Conservation (phyloP, 2,329 filamentous ascomycete species). For the Cytospora leucostoma region DNA sequence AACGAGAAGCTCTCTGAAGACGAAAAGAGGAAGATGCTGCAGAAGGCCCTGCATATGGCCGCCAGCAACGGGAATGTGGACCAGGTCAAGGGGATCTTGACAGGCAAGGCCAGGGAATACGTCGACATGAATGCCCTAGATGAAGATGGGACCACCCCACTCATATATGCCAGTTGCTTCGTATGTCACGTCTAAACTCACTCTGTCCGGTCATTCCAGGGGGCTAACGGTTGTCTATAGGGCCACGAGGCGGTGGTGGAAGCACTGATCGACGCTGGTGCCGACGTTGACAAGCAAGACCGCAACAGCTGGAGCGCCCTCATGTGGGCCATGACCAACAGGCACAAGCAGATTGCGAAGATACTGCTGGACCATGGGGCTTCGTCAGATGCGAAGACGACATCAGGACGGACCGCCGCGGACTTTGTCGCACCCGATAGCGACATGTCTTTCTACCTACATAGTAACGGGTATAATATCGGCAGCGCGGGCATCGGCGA, state of each 20-base stretch:
- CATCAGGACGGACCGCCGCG: slow-evolving; percentile 88
- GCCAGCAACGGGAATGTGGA: slow-evolving; percentile 93
- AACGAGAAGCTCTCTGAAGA: slow-evolving; percentile 72
- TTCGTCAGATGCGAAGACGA: slow-evolving; percentile 94
- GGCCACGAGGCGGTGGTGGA: slow-evolving; percentile 88
- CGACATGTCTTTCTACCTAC: slow-evolving; percentile 93
- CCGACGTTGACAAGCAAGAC: slow-evolving; percentile 89
- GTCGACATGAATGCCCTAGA: slow-evolving; percentile 87
- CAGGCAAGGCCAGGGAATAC: slow-evolving; percentile 71
- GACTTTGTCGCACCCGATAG: slow-evolving; percentile 95
- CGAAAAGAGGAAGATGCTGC: slow-evolving; percentile 79
- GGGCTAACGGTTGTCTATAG: slow-evolving; percentile 43
- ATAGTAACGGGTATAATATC: slow-evolving; percentile 90
- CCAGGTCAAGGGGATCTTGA: slow-evolving; percentile 74
- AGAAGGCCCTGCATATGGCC: slow-evolving; percentile 90
- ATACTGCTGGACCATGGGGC: slow-evolving; percentile 88
- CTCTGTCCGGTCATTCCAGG: slow-evolving; percentile 23
- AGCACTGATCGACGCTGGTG: slow-evolving; percentile 80
- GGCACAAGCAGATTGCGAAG: slow-evolving; percentile 95
- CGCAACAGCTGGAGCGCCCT: slow-evolving; percentile 95
- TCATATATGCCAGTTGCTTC: slow-evolving; percentile 98
- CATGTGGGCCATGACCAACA: slow-evolving; percentile 99
- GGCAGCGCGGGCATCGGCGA: slow-evolving; percentile 77
- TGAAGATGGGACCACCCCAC: slow-evolving; percentile 90
- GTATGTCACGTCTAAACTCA: slow-evolving; percentile 51